Base-by-base conservation (phyloP, 768 basidiomycete species). In the Atractiella rhizophila region DNA sequence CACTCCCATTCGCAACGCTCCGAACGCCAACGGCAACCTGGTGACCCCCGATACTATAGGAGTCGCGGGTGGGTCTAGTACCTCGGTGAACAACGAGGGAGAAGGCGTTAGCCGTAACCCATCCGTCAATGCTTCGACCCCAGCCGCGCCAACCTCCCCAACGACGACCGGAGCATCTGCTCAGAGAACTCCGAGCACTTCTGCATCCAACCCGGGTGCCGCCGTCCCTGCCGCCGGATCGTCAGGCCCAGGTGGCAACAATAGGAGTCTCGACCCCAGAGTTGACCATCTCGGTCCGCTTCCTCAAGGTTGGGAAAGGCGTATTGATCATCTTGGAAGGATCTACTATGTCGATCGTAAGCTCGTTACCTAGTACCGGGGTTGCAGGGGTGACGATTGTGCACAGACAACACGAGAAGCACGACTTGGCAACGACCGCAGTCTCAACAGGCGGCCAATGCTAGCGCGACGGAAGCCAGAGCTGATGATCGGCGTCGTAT, bases 321-420 rank as follows among this genome's bases (percentile, higher is more conserved):
- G 91, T 33, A 80, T 86, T 41, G 91, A 98, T 61, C 86, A 91
- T 25, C 69, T 96, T 20, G 91, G 76, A 8, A 66, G 91, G 42
- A 88, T 82, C 6, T 98, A 98, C 59, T 98, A 96, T 57, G 91
- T 98, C 40, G 91, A 98, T 57, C 91, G n/a, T n/a, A n/a, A n/a
- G n/a, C n/a, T n/a, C n/a, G n/a, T n/a, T n/a, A n/a, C n/a, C n/a
- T n/a, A n/a, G n/a, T n/a, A n/a, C n/a, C n/a, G n/a, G n/a, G n/a
- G n/a, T n/a, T n/a, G n/a, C n/a, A n/a, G n/a, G n/a, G n/a, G n/a
- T n/a, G n/a, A n/a, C n/a, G n/a, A n/a, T n/a, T n/a, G n/a, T n/a
- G n/a, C n/a, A n/a, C n/a, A n/a, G n/a, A 96, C 62, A 96, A 94
- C 58, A 82, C 81, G 8, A 76, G 91, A 42, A 80, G 77, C 11